phyloP scores from a whole-genome alignment of 352 stramenopile genomes.

The Thraustochytrium sp. region DNA sequence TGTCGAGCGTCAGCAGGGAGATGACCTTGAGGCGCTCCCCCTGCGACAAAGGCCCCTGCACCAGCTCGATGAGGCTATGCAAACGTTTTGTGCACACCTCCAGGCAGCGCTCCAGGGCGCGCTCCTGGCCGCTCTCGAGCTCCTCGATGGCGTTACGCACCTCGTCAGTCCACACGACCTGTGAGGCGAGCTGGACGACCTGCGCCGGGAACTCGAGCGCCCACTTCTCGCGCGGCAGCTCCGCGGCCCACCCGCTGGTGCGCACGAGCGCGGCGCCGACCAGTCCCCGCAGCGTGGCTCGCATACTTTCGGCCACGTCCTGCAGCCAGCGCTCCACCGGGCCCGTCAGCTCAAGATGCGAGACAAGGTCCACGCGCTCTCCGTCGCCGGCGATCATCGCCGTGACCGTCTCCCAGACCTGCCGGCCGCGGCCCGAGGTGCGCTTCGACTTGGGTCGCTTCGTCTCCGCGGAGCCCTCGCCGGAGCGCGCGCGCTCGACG shows the following conservation, averaged over 20 bases:
- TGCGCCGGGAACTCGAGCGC: constrained; percentile 92
- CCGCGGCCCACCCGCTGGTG: constrained; percentile 53
- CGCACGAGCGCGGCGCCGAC: constrained; percentile 86
- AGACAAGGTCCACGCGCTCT: constrained; percentile 88
- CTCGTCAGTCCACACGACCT: constrained; percentile 96
- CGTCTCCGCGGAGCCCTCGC: constrained; percentile 27
- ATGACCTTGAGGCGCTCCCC: constrained; percentile 96
- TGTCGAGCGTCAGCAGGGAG: constrained; percentile 98
- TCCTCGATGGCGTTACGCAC: constrained; percentile 68
- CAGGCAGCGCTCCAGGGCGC: constrained; percentile 53
- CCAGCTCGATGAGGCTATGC: constrained; percentile 80
- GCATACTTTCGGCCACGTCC: constrained; percentile 91
- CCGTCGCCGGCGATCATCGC: constrained; percentile 97
- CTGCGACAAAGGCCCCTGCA: constrained; percentile 47
- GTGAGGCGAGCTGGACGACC: constrained; percentile 93
- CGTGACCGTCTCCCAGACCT: constrained; percentile 13
- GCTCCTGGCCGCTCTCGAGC: constrained; percentile 58
- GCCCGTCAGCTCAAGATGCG: constrained; percentile 78
- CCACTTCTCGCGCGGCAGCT: constrained; percentile 85
- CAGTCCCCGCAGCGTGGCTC: constrained; percentile 73
- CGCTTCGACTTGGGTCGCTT: constrained; percentile 52
- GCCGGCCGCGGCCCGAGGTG: not conserved
- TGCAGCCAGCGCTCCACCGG: constrained; percentile 92
- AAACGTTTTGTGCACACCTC: constrained; percentile 61
- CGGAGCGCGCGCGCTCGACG: constrained; percentile 35